phyloP scores from a whole-genome alignment of 306 rosid species.

The Citrullus colocynthis region DNA sequence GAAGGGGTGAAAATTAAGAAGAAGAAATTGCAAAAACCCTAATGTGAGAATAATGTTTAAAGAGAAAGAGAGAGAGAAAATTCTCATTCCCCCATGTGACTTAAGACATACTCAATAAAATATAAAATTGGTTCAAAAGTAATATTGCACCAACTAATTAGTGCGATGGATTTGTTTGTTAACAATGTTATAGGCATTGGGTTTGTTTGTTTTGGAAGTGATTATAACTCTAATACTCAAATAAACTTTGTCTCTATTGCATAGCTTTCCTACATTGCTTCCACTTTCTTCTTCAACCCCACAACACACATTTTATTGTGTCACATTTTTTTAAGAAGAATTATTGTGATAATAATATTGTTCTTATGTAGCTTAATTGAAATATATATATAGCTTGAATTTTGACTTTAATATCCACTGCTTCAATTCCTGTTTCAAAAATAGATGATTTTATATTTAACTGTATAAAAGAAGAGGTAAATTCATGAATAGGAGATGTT shows the following conservation, averaged over 20 bases:
- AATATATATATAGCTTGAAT: too few species aligned
- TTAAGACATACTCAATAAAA: constrained; percentile 40
- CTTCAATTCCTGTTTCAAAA: too few species aligned
- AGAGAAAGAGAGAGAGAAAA: not conserved
- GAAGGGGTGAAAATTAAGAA: too few species aligned
- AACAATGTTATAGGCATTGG: constrained; percentile 8
- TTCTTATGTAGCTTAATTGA: too few species aligned
- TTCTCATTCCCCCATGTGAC: constrained; percentile 39
- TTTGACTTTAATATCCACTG: too few species aligned
- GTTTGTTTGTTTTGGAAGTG: constrained; percentile 62
- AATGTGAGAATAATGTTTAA: constrained; percentile 21
- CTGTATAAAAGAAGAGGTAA: too few species aligned
- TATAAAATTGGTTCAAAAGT: constrained; percentile 46
- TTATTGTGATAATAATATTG: too few species aligned
- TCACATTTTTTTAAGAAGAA: not conserved
- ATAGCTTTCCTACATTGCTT: constrained; percentile 55
- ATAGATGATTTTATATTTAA: too few species aligned
- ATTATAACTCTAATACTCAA: constrained; percentile 20
- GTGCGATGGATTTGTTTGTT: constrained; percentile 28
- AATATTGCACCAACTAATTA: constrained; percentile 31
- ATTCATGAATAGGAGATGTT: too few species aligned
- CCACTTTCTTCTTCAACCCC: constrained; percentile 57
- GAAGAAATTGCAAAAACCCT: not conserved
- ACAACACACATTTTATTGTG: constrained; percentile 9
- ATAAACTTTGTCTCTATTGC: constrained; percentile 22